phyloP scores from a whole-genome alignment of 495 filamentous ascomycete species.

The Chaetomium cochliodes region DNA sequence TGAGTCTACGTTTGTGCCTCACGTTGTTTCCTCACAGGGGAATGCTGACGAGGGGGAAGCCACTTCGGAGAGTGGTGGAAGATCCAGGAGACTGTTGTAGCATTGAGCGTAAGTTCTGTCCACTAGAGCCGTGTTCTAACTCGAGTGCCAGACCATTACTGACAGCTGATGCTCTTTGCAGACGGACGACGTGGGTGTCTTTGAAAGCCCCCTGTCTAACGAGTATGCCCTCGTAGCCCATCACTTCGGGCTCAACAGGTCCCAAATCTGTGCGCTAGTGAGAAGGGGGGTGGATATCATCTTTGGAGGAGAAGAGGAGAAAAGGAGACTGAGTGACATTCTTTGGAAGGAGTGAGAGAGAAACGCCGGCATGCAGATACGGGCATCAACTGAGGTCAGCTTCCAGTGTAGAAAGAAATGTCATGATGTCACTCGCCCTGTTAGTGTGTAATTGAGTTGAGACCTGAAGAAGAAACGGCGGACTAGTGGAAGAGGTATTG shows the following conservation, averaged over 20 bases:
- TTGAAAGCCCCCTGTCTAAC: slow-evolving; percentile 73
- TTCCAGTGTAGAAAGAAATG: too few relatives aligned
- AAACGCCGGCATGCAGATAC: not conserved
- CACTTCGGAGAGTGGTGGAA: slow-evolving; percentile 43
- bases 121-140: not conserved
- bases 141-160: not conserved
- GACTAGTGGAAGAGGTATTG: not conserved
- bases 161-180: slow-evolving; percentile 37
- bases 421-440: too few relatives aligned
- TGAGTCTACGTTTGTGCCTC: slow-evolving; percentile 25
- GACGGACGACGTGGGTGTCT: slow-evolving; percentile 88
- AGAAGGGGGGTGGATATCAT: slow-evolving; percentile 59
- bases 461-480: too few relatives aligned
- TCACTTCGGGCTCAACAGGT: slow-evolving; percentile 60
- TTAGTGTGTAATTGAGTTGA: too few relatives aligned
- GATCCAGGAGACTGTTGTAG: slow-evolving; percentile 38
- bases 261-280: slow-evolving; percentile 57
- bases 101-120: slow-evolving; percentile 39
- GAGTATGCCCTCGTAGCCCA: slow-evolving; percentile 73
- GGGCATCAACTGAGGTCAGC: too few relatives aligned
- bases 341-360: slow-evolving; percentile 39
- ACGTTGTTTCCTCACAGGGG: not conserved
- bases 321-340: slow-evolving; percentile 53
- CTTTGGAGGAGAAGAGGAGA: slow-evolving; percentile 64
- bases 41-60: slow-evolving; percentile 17